Base-by-base conservation (phyloP, 495 filamentous ascomycete species). In the Podospora pseudoanserina region DNA sequence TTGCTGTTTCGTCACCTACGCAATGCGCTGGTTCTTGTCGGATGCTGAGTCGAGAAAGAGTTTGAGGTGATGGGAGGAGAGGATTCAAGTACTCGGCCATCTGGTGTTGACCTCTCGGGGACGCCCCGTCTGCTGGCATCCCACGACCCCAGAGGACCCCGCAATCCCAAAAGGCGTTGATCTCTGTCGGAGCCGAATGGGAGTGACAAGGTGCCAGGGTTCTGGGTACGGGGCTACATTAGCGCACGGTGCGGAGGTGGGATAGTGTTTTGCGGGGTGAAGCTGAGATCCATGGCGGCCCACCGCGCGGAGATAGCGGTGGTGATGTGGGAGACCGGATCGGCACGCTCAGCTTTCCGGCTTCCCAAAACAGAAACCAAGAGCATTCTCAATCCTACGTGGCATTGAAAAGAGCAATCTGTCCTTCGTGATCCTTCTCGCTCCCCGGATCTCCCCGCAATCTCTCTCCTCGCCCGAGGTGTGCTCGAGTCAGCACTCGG, bases 181-280 rank as follows among this genome's bases (percentile, higher is more conserved):
- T 66, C 57, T 44, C 60, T 6, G 39, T 72, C 73, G 74, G 73
- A 56, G 61, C 32, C 68, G 44, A 39, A 69, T 76, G 74, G 72
- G 73, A 76, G 71, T 23, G 55, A 64, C 65, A 67, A 16, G 71
- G 71, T 32, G 64, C 19, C 13, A 2, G 15, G 6, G 9, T 27
- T 23, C 18, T 30, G 28, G 67, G 63, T 27, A 26, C 19, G 15
- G 65, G 65, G 67, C 57, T 56, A 44, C 54, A 54, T 63, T 63
- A 59, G 61, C 28, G 65, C 71, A 71, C 60, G 71, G 71, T 55
- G 70, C 68, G 74, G 74, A 71, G 73, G 74, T 72, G 74, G 73
- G 71, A 72, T 65, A 61, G 34, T 39, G 34, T 26, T 27, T 23
- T 66, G 63, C 55, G 61, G 71, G 67, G 49, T 30, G 63, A 66